A percentile compares a stretch with the other conserved stretches of the same genome.
Evolutionary conservation across 345 rosid genomes (phyloP).

Genomic region (Euclidium syriacum): DNA sequence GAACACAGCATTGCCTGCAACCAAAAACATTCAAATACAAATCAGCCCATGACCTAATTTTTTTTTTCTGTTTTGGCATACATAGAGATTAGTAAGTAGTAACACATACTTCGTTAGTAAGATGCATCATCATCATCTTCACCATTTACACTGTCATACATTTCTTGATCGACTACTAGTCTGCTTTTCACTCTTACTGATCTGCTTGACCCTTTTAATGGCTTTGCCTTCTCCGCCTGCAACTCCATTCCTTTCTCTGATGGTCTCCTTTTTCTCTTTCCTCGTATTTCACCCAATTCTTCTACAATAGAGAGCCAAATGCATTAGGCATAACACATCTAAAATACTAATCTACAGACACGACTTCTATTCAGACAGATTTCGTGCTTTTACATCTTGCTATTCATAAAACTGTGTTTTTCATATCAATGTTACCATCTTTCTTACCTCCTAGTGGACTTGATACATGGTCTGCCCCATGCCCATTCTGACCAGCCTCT

Average conservation of each 20-base stretch:
- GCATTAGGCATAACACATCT: conserved; percentile 16
- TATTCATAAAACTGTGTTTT: neutral
- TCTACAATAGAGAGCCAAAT: conserved; percentile 36
- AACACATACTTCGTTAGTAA: conserved; percentile 11
- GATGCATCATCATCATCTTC: conserved; percentile 39
- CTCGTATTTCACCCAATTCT: conserved; percentile 67
- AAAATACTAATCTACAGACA: conserved; percentile 1
- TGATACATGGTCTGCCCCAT: conserved; percentile 46
- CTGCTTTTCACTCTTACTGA: conserved; percentile 51
- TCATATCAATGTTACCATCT: neutral
- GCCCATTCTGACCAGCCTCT: conserved; percentile 73
- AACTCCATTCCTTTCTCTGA: conserved; percentile 94
- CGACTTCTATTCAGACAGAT: neutral
- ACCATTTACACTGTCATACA: conserved; percentile 46
- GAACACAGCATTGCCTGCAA: conserved; percentile 12
- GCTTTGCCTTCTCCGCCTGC: conserved; percentile 92
- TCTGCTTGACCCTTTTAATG: conserved; percentile 55
- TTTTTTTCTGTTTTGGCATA: neutral
- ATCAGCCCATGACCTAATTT: neutral
- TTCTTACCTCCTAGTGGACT: conserved; percentile 82
- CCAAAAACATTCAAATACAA: neutral
- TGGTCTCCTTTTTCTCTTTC: conserved; percentile 81
- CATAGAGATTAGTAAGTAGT: neutral
- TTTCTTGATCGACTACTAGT: conserved; percentile 47
- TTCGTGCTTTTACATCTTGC: neutral